phyloP scores from a whole-genome alignment of 768 basidiomycete genomes.

The Tylopilus sp. region DNA sequence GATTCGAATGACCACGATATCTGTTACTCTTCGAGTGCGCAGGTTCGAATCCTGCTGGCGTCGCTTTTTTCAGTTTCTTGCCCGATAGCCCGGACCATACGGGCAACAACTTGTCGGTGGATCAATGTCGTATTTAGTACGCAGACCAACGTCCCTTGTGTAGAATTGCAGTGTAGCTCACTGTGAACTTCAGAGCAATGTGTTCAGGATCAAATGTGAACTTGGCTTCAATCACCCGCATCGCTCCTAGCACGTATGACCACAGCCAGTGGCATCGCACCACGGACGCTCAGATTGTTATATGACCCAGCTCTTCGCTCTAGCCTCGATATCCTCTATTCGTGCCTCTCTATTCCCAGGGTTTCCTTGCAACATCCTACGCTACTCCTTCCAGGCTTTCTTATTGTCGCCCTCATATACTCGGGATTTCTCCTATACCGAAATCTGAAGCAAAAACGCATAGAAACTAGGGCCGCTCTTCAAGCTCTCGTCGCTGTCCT shows the following conservation, averaged over 20 bases:
- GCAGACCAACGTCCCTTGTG: no score
- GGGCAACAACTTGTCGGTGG: no score
- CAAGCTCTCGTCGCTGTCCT: constrained; percentile 41
- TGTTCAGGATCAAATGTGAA: no score
- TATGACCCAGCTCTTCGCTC: not conserved
- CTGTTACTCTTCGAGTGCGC: constrained; percentile 40
- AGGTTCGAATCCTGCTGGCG: constrained; percentile 43
- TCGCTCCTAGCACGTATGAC: constrained; percentile 4
- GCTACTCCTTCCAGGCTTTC: constrained; percentile 1
- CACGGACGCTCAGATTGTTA: constrained; percentile 8
- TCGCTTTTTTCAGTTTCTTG: constrained; percentile 23
- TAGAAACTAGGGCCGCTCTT: constrained; percentile 20
- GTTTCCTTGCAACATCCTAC: not conserved
- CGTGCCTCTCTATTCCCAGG: not conserved
- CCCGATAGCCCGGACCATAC: no score
- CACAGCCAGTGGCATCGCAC: not conserved
- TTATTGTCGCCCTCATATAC: constrained; percentile 11
- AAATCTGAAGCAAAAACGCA: constrained; percentile 4
- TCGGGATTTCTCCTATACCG: constrained; percentile 7
- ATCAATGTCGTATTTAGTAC: no score
- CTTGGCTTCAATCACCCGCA: no score
- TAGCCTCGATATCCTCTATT: not conserved
- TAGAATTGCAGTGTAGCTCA: no score
- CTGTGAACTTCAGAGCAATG: no score
- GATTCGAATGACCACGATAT: constrained; percentile 48